phyloP scores from a whole-genome alignment of 1,139 yeast species.

The Saccharomyces pastorianus region DNA sequence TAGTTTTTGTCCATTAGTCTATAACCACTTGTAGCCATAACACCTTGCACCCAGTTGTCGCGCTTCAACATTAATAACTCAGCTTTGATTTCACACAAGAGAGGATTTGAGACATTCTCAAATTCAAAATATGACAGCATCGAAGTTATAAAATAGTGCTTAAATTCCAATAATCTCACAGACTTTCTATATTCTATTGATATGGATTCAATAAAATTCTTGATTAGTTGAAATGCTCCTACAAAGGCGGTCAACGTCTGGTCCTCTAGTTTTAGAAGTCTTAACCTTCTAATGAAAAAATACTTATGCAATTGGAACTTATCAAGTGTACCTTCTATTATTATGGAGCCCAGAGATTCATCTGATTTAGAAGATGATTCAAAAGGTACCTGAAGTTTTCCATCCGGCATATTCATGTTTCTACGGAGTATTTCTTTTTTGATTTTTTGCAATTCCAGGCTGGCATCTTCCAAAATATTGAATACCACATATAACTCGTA shows the following conservation, averaged over 20 bases:
- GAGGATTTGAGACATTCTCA: constrained; percentile 3
- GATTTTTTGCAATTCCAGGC: constrained; percentile 15
- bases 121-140: constrained; percentile 9
- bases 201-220: constrained; percentile 14
- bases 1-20: constrained; percentile 15
- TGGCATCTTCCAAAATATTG: constrained; percentile 23
- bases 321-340: constrained; percentile 14
- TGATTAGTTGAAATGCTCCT: constrained; percentile 10
- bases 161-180: constrained; percentile 17
- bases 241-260: constrained; percentile 5
- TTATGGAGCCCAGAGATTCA: constrained; percentile 10
- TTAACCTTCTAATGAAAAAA: constrained; percentile 13
- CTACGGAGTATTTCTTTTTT: constrained; percentile 10
- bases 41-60: constrained; percentile 29
- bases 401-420: constrained; percentile 10
- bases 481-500: constrained; percentile 22
- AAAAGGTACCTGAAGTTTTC: constrained; percentile 22
- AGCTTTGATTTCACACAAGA: constrained; percentile 17
- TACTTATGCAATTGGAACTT: constrained; percentile 18
- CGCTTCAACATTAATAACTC: constrained; percentile 21
- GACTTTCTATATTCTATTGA: constrained; percentile 10
- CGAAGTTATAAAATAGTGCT: constrained; percentile 14
- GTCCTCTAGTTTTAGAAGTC: background rate
- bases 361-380: constrained; percentile 4
- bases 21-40: constrained; percentile 15